These are phyloP conservation scores for Camellia oleifera DNA, from an alignment of 179 eudicot genomes.

Conservation along the genomic window DNA sequence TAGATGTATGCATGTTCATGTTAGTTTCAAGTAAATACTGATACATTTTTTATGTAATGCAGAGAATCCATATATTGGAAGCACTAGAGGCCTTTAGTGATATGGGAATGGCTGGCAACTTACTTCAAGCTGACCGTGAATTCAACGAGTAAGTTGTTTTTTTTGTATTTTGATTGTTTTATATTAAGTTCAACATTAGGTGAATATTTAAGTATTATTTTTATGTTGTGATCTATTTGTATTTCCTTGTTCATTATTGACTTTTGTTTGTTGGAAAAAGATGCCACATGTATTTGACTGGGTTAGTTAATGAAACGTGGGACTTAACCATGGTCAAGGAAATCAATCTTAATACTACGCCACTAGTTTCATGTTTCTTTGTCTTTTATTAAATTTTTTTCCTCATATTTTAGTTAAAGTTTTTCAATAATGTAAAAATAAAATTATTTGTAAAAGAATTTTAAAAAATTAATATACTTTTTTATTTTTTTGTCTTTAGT, in stretches of 20 bases:
- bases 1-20: neutral
- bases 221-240: neutral
- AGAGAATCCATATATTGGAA: constrained; percentile 84
- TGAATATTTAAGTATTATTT: neutral
- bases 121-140: constrained; percentile 58
- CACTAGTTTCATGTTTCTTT: too few species aligned
- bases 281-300: too few species aligned
- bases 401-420: too few species aligned
- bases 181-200: neutral
- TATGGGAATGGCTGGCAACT: constrained; percentile 49
- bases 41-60: constrained; percentile 19
- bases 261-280: neutral
- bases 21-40: neutral
- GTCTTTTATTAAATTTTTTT: too few species aligned
- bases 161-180: neutral
- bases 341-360: too few species aligned
- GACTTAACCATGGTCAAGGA: too few species aligned
- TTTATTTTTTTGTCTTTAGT: too few species aligned
- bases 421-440: too few species aligned
- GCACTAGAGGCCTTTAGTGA: constrained; percentile 67
- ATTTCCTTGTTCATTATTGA: neutral
- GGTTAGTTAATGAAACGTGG: too few species aligned
- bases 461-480: too few species aligned
- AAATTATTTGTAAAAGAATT: too few species aligned
- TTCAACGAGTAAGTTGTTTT: constrained; percentile 60